These are phyloP conservation scores for Austroboletus eburneus DNA, from an alignment of 768 basidiomycete genomes.

Conservation along the genomic window DNA sequence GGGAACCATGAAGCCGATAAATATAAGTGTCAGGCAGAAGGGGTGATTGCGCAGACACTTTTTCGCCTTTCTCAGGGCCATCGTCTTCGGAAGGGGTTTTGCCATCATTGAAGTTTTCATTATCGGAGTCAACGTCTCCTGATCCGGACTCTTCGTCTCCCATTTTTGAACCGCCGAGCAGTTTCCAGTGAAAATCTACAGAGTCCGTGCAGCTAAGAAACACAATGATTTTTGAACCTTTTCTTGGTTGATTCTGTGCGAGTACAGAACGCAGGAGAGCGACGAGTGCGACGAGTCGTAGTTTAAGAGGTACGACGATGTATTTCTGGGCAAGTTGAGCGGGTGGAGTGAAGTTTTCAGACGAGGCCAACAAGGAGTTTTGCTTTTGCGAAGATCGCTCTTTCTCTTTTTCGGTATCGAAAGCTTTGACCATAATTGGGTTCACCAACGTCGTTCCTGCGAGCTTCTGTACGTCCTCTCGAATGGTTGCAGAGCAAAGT, in stretches of 20 bases:
- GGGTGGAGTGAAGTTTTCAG: conserved; percentile 83
- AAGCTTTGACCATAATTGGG: conserved; percentile 81
- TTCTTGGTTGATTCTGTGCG: conserved; percentile 48
- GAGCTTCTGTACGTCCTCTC: conserved; percentile 90
- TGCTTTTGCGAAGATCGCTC: conserved; percentile 12
- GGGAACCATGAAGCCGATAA: conserved; percentile 90
- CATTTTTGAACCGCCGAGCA: conserved; percentile 75
- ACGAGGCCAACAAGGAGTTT: conserved; percentile 12
- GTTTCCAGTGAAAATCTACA: conserved; percentile 93
- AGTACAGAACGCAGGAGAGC: conserved; percentile 82
- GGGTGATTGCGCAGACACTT: conserved; percentile 58
- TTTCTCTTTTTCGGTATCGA: conserved; percentile 45
- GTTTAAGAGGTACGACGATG: conserved; percentile 83
- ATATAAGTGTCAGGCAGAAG: conserved; percentile 80
- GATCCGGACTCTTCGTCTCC: conserved; percentile 31
- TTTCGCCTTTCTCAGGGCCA: conserved; percentile 29
- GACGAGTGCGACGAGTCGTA: conserved; percentile 88
- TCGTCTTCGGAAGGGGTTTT: conserved; percentile 24
- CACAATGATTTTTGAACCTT: conserved; percentile 78
- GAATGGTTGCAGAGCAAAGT: conserved; percentile 94
- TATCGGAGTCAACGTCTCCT: conserved; percentile 23
- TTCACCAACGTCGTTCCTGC: conserved; percentile 77
- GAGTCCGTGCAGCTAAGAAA: conserved; percentile 98
- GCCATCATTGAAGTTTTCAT: conserved; percentile 23
- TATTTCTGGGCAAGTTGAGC: conserved; percentile 92